Evolutionary conservation across 2,329 filamentous ascomycete genomes (phyloP), one percentile per base, ranked within the genome.

Genomic region (Onygenales sp.): DNA sequence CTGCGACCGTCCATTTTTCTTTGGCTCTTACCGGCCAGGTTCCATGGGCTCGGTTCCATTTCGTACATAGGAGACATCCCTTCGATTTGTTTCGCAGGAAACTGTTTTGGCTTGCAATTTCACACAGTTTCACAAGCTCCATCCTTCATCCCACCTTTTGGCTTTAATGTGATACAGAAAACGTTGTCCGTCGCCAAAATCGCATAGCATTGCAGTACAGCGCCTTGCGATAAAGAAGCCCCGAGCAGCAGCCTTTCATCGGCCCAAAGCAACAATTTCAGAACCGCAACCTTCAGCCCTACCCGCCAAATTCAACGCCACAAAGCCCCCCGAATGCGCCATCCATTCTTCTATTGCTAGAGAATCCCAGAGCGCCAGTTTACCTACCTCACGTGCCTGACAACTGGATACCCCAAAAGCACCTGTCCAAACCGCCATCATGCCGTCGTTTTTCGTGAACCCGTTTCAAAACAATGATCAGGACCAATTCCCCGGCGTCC

Each of bases 381-480:
- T 33, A 13, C 27, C 27, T 21, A 9, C 3, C 36, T n/a, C 1
- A 27, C 9, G 31, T 21, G 9, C 36, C 6, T n/a, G 36, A 27
- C 9, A 44, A 44, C 9, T 14, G 14, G 27, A 27, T 21, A 43
- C 21, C 42, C 42, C 42, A 7, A 43, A 43, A 14, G 14, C 42
- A 14, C 42, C 42, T 9, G 27, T 7, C 10, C 14, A 33, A 46
- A 36, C 6, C 45, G 44, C 40, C 21, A 54, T 46, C 55, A 58
- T 58, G 56, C 42, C 36, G 21, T 27, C 21, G 7, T 52, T 54
- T 36, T 64, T 69, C 52, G 66, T 75, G 53, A 63, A 74, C 55
- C 74, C 73, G 5, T 76, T 77, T 66, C 70, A 70, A 53, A 73
- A 69, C 53, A 70, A 75, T 56, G 69, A 74, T 56, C 64, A 72